Percentiles rank a stretch among this genome's conserved stretches.
Evolutionary conservation across 169 alveolate species (phyloP).

Genomic region (Ichthyophthirius multifiliis): DNA sequence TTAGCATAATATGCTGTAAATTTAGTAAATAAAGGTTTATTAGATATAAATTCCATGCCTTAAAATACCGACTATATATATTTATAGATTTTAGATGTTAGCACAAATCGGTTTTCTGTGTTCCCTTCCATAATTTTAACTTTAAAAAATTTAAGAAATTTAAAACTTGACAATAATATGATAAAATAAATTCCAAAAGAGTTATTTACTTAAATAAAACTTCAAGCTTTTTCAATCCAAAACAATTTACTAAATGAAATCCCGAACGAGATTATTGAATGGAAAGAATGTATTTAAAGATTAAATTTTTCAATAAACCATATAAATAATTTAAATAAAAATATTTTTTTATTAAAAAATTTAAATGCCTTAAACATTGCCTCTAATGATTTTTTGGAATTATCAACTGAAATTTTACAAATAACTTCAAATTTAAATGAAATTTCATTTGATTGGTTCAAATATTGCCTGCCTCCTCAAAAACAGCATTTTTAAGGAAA

Average conservation of each 20-base stretch:
- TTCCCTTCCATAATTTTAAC: background rate
- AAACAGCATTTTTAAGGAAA: background rate
- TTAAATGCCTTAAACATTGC: background rate
- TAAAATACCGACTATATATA: no score
- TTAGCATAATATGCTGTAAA: background rate
- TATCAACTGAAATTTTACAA: background rate
- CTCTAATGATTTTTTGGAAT: background rate
- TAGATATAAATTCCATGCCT: background rate
- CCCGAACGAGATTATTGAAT: background rate
- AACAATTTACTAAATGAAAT: background rate
- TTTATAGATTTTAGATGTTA: background rate
- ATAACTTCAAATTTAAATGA: background rate
- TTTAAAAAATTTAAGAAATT: background rate
- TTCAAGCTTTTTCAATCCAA: background rate
- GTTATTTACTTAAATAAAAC: background rate
- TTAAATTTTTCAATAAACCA: background rate
- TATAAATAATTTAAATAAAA: background rate
- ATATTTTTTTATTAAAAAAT: background rate
- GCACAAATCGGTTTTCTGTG: background rate
- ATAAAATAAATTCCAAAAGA: background rate
- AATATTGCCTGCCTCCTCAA: background rate
- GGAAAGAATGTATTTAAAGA: background rate
- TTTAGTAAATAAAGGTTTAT: background rate
- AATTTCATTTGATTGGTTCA: background rate
- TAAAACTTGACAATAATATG: background rate